Percentiles rank a stretch among this genome's conserved stretches.
Evolutionary conservation across 2,329 filamentous ascomycete genomes (phyloP).

Genomic region (Colletotrichum noveboracense): DNA sequence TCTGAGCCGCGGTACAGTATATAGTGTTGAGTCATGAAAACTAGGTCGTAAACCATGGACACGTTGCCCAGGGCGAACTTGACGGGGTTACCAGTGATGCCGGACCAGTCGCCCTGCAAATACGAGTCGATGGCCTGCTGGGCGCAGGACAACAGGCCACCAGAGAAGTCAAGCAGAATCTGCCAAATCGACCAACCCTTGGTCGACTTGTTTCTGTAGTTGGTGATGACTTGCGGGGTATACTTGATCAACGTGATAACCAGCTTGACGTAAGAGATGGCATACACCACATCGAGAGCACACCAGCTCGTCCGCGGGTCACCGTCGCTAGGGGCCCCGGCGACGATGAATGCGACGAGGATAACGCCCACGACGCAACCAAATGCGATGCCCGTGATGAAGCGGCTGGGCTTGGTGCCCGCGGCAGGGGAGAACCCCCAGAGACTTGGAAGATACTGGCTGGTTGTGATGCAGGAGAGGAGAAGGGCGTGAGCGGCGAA

Average conservation of each 20-base stretch:
- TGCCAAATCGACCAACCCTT: slow-evolving; percentile 85
- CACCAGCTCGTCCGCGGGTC: slow-evolving; percentile 58
- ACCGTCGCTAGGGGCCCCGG: slow-evolving; percentile 36
- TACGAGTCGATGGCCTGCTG: slow-evolving; percentile 88
- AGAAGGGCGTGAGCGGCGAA: slow-evolving; percentile 85
- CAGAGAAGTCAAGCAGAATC: slow-evolving; percentile 83
- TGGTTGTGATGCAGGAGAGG: slow-evolving; percentile 74
- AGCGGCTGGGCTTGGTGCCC: slow-evolving; percentile 60
- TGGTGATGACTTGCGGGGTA: slow-evolving; percentile 82
- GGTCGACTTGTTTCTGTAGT: slow-evolving; percentile 85
- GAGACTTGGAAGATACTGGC: slow-evolving; percentile 76
- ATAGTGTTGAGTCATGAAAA: slow-evolving; percentile 92
- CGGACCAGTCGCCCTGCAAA: slow-evolving; percentile 85
- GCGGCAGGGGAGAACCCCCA: slow-evolving; percentile 77
- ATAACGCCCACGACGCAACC: slow-evolving; percentile 70
- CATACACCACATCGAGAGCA: slow-evolving; percentile 68
- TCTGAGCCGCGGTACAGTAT: slow-evolving; percentile 64
- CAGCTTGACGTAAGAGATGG: slow-evolving; percentile 87
- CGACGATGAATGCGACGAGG: slow-evolving; percentile 51
- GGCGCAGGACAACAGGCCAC: slow-evolving; percentile 79
- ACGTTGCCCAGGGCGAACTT: slow-evolving; percentile 89
- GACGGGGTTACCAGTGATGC: slow-evolving; percentile 87
- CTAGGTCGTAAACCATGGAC: slow-evolving; percentile 81
- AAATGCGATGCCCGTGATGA: slow-evolving; percentile 72
- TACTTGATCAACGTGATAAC: slow-evolving; percentile 91